These are phyloP conservation scores for Globisporangium camurandrum DNA, from an alignment of 352 stramenopile species.

Conservation along the genomic window DNA sequence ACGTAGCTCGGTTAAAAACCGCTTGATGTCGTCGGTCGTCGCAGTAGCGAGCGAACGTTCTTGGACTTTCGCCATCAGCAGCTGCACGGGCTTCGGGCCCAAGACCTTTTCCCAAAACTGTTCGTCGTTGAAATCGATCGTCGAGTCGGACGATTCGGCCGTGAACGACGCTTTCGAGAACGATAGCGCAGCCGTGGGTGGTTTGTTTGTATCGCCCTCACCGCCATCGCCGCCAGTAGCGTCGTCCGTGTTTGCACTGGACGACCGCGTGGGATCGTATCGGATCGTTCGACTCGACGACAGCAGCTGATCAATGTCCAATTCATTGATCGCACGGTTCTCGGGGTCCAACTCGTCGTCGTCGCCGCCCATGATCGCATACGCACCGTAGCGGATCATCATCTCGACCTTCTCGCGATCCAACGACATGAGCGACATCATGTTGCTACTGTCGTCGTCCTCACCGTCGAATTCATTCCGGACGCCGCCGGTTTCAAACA, in stretches of 20 bases:
- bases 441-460: conserved; percentile 88
- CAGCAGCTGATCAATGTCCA: conserved; percentile 84
- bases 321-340: conserved; percentile 84
- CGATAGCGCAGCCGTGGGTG: conserved; percentile 51
- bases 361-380: conserved; percentile 95
- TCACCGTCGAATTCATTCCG: conserved; percentile 92
- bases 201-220: conserved; percentile 20
- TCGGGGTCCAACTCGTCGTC: conserved; percentile 91
- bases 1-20: conserved; percentile 70
- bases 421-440: conserved; percentile 89
- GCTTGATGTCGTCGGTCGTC: conserved; percentile 73
- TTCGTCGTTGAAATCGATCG: conserved; percentile 88
- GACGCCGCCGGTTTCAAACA: conserved; percentile 93
- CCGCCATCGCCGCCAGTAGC: conserved; percentile 27
- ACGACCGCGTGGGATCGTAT: conserved; percentile 69
- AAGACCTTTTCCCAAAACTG: conserved; percentile 90
- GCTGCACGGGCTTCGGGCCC: conserved; percentile 76
- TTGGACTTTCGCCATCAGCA: conserved; percentile 85
- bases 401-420: conserved; percentile 98
- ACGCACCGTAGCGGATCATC: conserved; percentile 96
- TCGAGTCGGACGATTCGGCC: conserved; percentile 78
- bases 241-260: conserved; percentile 30
- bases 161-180: conserved; percentile 88
- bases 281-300: conserved; percentile 83
- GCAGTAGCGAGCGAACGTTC: conserved; percentile 70